A percentile compares a stretch with the other conserved stretches of the same genome.
phyloP scores from a whole-genome alignment of 352 stramenopile species.

The Hyaloperonospora brassicae region DNA sequence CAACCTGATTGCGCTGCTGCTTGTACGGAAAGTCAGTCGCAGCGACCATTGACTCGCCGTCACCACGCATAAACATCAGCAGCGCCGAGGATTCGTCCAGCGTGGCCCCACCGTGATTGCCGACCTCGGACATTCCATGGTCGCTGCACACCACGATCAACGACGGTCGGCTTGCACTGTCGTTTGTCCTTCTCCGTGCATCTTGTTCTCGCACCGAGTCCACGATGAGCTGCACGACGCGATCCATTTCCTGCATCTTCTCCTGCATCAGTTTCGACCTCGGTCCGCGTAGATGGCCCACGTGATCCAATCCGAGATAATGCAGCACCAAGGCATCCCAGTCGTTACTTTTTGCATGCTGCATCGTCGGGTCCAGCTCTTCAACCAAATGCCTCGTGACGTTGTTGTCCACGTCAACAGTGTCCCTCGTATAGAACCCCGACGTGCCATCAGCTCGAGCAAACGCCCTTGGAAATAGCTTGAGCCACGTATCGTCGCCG shows the following conservation, averaged over 20 bases:
- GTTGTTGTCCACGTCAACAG: slow-evolving; percentile 79
- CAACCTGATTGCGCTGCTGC: slow-evolving; percentile 49
- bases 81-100: slow-evolving; percentile 79
- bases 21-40: slow-evolving; percentile 4
- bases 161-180: slow-evolving; percentile 31
- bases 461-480: slow-evolving; percentile 74
- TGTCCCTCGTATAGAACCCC: slow-evolving; percentile 85
- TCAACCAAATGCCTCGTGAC: slow-evolving; percentile 76
- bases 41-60: slow-evolving; percentile 23
- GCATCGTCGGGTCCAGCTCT: slow-evolving; percentile 75
- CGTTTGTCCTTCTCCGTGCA: slow-evolving; percentile 14
- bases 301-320: slow-evolving; percentile 83
- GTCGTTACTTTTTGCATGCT: slow-evolving; percentile 50
- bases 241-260: slow-evolving; percentile 84
- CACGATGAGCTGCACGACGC: slow-evolving; percentile 49
- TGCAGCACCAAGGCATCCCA: slow-evolving; percentile 85
- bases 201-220: slow-evolving; percentile 58
- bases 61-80: slow-evolving; percentile 62
- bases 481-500: slow-evolving; percentile 87
- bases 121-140: slow-evolving; percentile 85
- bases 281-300: slow-evolving; percentile 75
- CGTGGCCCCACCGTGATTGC: slow-evolving; percentile 80
- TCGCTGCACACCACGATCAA: slow-evolving; percentile 82
- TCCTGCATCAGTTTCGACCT: slow-evolving; percentile 64
- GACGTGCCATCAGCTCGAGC: slow-evolving; percentile 69